A percentile compares a stretch with the other conserved stretches of the same genome.
These are phyloP conservation scores for Penicillium bovifimosum DNA, from an alignment of 495 filamentous ascomycete species.

Conservation along the genomic window DNA sequence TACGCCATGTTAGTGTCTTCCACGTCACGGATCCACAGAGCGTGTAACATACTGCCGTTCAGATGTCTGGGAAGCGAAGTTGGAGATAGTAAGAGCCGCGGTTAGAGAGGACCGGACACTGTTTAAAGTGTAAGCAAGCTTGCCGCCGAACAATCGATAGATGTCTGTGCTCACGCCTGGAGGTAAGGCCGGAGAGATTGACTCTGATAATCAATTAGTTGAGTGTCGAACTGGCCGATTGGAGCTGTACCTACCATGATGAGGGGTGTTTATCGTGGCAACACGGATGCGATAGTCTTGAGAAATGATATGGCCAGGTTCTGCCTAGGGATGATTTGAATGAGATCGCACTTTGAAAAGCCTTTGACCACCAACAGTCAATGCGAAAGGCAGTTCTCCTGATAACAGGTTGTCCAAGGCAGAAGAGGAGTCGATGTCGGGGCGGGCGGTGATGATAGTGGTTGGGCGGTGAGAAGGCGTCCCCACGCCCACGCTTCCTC, in stretches of 20 bases:
- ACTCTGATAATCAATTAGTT: conserved; percentile 52
- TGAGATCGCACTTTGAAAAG: neutral
- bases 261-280: conserved; percentile 2
- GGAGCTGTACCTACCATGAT: conserved; percentile 18
- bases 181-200: conserved; percentile 98
- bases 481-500: conserved; percentile 40
- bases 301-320: neutral
- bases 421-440: conserved; percentile 10
- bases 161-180: conserved; percentile 35
- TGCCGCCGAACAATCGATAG: neutral
- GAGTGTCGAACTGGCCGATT: neutral
- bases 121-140: neutral
- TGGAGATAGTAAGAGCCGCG: conserved; percentile 87
- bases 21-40: neutral
- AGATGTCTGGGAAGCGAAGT: conserved; percentile 94
- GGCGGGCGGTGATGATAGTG: conserved; percentile 18
- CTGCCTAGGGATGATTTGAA: neutral
- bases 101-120: conserved; percentile 88
- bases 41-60: conserved; percentile 55
- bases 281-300: neutral
- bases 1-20: neutral
- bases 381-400: neutral
- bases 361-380: neutral
- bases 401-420: conserved; percentile 6
- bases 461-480: conserved; percentile 36